A percentile compares a stretch with the other conserved stretches of the same genome.
Evolutionary conservation across 2,329 filamentous ascomycete species (phyloP).

Genomic region (Penicillium concentricum): DNA sequence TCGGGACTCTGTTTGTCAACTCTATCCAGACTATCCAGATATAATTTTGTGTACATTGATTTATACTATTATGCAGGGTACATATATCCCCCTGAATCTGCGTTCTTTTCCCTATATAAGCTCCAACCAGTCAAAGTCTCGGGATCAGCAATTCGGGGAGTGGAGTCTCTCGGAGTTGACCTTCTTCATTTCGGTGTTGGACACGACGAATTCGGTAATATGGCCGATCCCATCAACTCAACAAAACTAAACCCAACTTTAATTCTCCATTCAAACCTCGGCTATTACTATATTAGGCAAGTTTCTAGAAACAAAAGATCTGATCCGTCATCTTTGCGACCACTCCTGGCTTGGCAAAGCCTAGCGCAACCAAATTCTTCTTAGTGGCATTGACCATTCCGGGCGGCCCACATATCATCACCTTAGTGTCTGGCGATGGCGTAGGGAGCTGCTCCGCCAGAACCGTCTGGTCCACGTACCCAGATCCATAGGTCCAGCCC

Average conservation of each 20-base stretch:
- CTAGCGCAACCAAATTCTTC: slow-evolving; percentile 50
- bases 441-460: slow-evolving; percentile 52
- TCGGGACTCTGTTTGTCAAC: too few relatives aligned
- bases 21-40: too few relatives aligned
- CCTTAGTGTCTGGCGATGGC: slow-evolving; percentile 49
- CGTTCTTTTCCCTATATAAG: neutral
- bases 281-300: slow-evolving; percentile 30
- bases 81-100: neutral
- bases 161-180: neutral
- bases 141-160: neutral
- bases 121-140: neutral
- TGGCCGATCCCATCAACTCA: neutral
- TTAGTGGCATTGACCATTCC: slow-evolving; percentile 60
- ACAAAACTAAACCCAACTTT: neutral
- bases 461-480: slow-evolving; percentile 54
- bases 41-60: neutral
- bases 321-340: slow-evolving; percentile 56
- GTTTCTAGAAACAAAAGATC: slow-evolving; percentile 50
- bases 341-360: slow-evolving; percentile 52
- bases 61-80: neutral
- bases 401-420: slow-evolving; percentile 62
- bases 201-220: neutral
- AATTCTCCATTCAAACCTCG: slow-evolving; percentile 1
- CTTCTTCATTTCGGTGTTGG: neutral
- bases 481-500: slow-evolving; percentile 51